Evolutionary conservation across 1,139 yeast species (phyloP), one percentile per base, ranked within the genome.

Genomic region (Lizanozyma gosingica): DNA sequence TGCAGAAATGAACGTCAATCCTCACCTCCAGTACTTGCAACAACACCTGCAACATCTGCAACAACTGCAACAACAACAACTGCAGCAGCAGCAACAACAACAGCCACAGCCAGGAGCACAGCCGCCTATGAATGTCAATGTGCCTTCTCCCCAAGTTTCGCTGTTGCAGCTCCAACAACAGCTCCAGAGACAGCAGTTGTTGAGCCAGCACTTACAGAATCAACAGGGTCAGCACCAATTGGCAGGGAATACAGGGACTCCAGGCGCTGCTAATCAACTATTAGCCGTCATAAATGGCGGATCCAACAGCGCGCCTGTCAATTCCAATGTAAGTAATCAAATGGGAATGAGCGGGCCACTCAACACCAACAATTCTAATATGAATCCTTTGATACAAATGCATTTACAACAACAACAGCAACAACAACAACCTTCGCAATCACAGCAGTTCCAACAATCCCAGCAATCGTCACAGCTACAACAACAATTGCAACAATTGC

Each of bases 11-110:
- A 68, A 65, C 56, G 62, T 58, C 45, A 63, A 65, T 43, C 73
- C 73, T 35, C 75, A 68, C 47, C 63, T 68, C 41, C 74, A 67
- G 49, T 68, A 66, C 51, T 57, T 69, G 45, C 74, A 65, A 41
- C 60, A 52, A 52, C 68, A 48, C 47, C 59, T 56, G 39, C 65
- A 56, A 47, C 48, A 52, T 44, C 65, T 56, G 38, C 67, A 51
- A 47, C 66, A 55, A 37, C 57, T 52, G 18, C 62, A 48, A 42
- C 63, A 53, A 41, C 50, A 48, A 2, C 73, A 63, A 43, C 49
- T 65, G 33, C 73, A 65, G 44, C 55, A 62, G 46, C 67, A 59
- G 37, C 68, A 55, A 37, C 62, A 57, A 42, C 53, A 44, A 34
- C 53, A 44, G 27, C 54, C 46, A 22, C 43, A 43, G 11, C 47